Evolutionary conservation across 306 rosid genomes (phyloP), one percentile per base, ranked within the genome.

Genomic region (Vigna radiata): DNA sequence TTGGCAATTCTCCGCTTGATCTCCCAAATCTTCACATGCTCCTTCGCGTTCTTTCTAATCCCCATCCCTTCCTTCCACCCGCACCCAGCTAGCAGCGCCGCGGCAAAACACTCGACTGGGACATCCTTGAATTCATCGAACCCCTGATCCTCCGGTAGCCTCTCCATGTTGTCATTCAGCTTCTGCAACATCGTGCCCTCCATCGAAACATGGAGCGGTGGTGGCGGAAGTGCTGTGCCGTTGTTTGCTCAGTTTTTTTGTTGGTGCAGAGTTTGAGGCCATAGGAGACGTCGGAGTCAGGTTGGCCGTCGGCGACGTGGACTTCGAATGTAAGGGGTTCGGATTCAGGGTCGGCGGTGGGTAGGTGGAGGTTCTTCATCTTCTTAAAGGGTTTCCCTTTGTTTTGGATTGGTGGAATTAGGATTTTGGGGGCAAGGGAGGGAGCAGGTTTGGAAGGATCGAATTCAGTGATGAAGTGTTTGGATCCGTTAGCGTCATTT

Each of bases 61-160:
- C 97, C 97, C 81, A 84, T 85, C 15, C 98, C 97, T 73, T 91
- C 83, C 5, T 59, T 63, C 98, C 98, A 95, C 2, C 98, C 98
- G 48, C 89, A 95, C 7, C 98, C 97, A 0, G 89, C 81, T 3
- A 95, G 94, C 67, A 95, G 49, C 12, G 98, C 97, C 0, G 88
- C 89, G 14, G 86, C 97, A 31, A 83, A 95, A 0, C 92, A 91
- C 84, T 95, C 98, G 1, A 95, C 97, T 0, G 96, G 79, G 27
- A 90, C 84, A n/a, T n/a, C n/a, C n/a, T n/a, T n/a, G n/a, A n/a
- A n/a, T n/a, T n/a, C n/a, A n/a, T n/a, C n/a, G n/a, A n/a, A n/a
- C n/a, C n/a, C n/a, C n/a, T n/a, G n/a, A 23, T 91, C 96, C 10
- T 90, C 97, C 18, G 98, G 98, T 8, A 91, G 49, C 67, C 82